Conservation (phyloP, 495 filamentous ascomycete genomes). For the Clohesyomyces aquaticus region DNA sequence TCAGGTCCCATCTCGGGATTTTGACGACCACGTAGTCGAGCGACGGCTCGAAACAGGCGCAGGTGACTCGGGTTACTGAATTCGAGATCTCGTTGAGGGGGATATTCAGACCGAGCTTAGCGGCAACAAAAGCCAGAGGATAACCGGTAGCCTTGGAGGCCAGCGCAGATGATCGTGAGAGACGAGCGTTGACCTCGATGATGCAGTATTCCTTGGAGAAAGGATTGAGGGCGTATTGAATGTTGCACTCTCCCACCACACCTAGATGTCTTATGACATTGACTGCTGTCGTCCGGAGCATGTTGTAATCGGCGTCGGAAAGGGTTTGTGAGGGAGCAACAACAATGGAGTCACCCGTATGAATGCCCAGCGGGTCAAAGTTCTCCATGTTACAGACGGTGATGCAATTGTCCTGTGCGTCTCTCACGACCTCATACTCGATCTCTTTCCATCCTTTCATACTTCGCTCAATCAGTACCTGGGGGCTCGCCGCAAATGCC, state of each 20-base stretch:
- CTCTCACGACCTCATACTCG: constrained; percentile 95
- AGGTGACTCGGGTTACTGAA: constrained; percentile 93
- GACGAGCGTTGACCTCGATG: constrained; percentile 97
- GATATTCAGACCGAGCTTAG: constrained; percentile 92
- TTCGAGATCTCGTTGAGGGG: constrained; percentile 96
- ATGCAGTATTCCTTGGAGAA: constrained; percentile 95
- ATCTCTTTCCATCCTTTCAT: constrained; percentile 99
- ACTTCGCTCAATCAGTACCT: constrained; percentile 93
- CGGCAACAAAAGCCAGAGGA: constrained; percentile 93
- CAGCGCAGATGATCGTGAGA: constrained; percentile 93
- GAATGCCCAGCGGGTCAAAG: constrained; percentile 94
- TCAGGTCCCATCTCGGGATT: constrained; percentile 97
- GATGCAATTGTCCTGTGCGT: constrained; percentile 94
- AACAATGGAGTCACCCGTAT: constrained; percentile 96
- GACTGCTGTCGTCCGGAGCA: constrained; percentile 94
- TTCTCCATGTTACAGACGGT: constrained; percentile 99
- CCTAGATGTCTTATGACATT: constrained; percentile 95
- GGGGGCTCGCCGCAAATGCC: constrained; percentile 91
- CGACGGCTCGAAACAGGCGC: constrained; percentile 98
- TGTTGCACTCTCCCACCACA: constrained; percentile 97
- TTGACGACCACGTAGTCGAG: constrained; percentile 98
- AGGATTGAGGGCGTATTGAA: constrained; percentile 94
- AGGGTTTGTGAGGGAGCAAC: constrained; percentile 94
- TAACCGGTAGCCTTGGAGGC: constrained; percentile 98
- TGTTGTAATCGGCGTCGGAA: constrained; percentile 97